Conservation (phyloP, 352 stramenopile species). For the Globisporangium cylindrosporum region DNA sequence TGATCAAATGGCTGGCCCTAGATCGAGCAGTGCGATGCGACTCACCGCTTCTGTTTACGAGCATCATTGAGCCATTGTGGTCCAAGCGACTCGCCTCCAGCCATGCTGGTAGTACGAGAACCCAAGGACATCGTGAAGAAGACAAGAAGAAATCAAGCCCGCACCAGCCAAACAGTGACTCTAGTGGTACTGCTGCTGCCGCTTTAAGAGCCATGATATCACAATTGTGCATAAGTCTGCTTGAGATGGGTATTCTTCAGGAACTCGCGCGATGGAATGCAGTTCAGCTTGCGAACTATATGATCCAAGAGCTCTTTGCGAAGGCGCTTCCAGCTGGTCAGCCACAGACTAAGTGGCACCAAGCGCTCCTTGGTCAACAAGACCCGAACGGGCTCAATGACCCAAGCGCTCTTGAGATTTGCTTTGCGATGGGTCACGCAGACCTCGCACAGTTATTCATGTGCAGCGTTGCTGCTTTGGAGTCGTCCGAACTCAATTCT, state of each 20-base stretch:
- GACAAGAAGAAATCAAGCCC: not conserved
- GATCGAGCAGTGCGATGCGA: slow-evolving; percentile 12
- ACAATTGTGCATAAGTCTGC: not conserved
- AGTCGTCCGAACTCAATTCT: not conserved
- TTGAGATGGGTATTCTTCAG: slow-evolving; percentile 14
- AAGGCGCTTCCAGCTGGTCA: not conserved
- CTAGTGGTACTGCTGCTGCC: too few species aligned
- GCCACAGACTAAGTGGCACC: not conserved
- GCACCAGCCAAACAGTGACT: not conserved
- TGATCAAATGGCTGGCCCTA: slow-evolving; percentile 8
- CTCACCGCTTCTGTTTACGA: slow-evolving; percentile 4
- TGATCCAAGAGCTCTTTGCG: not conserved
- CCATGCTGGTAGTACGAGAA: not conserved
- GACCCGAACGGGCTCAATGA: not conserved
- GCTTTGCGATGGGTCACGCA: slow-evolving; percentile 5
- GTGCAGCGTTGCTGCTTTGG: not conserved
- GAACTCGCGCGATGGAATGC: slow-evolving; percentile 37
- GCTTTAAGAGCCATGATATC: not conserved
- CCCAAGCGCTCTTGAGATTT: slow-evolving; percentile 8
- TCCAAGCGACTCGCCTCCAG: too few species aligned
- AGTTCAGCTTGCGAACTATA: slow-evolving; percentile 13
- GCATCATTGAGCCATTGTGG: slow-evolving; percentile 10
- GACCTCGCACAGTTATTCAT: slow-evolving; percentile 4
- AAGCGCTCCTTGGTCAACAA: not conserved
- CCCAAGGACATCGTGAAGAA: not conserved